Evolutionary conservation across 192 early-diverging fungal genomes (phyloP), one percentile per base, ranked within the genome.

Genomic region (Backusella psychrophila): DNA sequence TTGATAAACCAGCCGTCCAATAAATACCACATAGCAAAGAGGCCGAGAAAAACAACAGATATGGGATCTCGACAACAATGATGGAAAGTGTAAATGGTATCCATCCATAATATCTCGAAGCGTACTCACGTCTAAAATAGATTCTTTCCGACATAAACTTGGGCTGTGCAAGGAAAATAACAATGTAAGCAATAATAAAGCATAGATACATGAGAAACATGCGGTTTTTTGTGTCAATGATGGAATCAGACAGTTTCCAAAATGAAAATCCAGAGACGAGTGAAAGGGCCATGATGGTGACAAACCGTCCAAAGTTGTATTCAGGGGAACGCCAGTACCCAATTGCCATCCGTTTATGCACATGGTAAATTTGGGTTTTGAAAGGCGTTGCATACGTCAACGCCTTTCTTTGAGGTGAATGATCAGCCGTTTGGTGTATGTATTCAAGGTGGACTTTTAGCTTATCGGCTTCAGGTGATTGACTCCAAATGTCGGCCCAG

Each of bases 401-500:
- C 17, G 63, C 79, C 26, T 75, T 53, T 23, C 74, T 74, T 11
- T 49, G 35, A 8, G 29, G 65, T 19, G 73, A 8, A 49, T 17
- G 69, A 36, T 75, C 67, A 63, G 76, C 36, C 14, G 1, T 41
- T 12, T 17, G 3, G 14, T 75, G 86, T 42, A 92, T 87, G 1
- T 80, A 75, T 75, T 89, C 82, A 21, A 96, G 84, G 38, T 88
- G 87, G 11, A 75, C 44, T 41, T 84, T 46, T 17, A 87, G 79
- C 0, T 56, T 31, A 6, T 75, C 53, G 67, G 78, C 75, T 78
- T 93, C 87, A 2, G 82, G 77, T 1, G 92, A 93, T 14, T 87
- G 73, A 52, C 78, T 78, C 95, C 95, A 96, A 11, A 89, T 73
- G 46, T 91, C 87, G 46, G 90, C 83, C 95, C 95, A 96, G 76